A percentile compares a stretch with the other conserved stretches of the same genome.
phyloP scores from a whole-genome alignment of 2,329 filamentous ascomycete species.

The Cladophialophora immunda region DNA sequence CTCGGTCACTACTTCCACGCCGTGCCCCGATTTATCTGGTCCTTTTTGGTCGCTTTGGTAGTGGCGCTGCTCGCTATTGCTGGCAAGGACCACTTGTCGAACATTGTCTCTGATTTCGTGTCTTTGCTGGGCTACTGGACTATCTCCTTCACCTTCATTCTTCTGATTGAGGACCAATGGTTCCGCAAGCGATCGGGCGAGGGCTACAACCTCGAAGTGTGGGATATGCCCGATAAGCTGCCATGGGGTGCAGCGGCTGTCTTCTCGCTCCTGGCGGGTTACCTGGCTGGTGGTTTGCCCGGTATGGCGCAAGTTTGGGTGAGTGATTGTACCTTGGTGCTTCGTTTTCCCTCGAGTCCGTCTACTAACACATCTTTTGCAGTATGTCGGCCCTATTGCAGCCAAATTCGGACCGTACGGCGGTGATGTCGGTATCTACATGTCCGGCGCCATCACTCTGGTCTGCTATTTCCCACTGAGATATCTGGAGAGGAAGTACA shows the following conservation, averaged over 20 bases:
- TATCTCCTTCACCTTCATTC: slow-evolving; percentile 56
- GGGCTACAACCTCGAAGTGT: slow-evolving; percentile 56
- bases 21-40: slow-evolving; percentile 61
- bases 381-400: slow-evolving; percentile 71
- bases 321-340: slow-evolving; percentile 6
- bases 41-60: slow-evolving; percentile 53
- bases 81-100: slow-evolving; percentile 52
- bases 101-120: slow-evolving; percentile 57
- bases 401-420: slow-evolving; percentile 58
- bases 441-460: slow-evolving; percentile 69
- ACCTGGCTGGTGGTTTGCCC: slow-evolving; percentile 69
- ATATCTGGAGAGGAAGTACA: slow-evolving; percentile 59
- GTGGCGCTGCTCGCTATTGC: slow-evolving; percentile 55
- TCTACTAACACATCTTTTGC: slow-evolving; percentile 16
- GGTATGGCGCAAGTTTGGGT: slow-evolving; percentile 75
- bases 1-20: slow-evolving; percentile 59
- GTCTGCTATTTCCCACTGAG: slow-evolving; percentile 64
- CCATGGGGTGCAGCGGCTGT: slow-evolving; percentile 48
- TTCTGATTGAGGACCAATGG: slow-evolving; percentile 56
- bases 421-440: slow-evolving; percentile 71
- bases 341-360: neutral
- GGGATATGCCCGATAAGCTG: slow-evolving; percentile 55
- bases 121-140: slow-evolving; percentile 58
- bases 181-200: slow-evolving; percentile 50
- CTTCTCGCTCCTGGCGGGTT: slow-evolving; percentile 36